Percentiles rank a stretch among this genome's conserved stretches.
Conservation (phyloP, 2,329 filamentous ascomycete species). For the Elsinoe fawcettii region DNA sequence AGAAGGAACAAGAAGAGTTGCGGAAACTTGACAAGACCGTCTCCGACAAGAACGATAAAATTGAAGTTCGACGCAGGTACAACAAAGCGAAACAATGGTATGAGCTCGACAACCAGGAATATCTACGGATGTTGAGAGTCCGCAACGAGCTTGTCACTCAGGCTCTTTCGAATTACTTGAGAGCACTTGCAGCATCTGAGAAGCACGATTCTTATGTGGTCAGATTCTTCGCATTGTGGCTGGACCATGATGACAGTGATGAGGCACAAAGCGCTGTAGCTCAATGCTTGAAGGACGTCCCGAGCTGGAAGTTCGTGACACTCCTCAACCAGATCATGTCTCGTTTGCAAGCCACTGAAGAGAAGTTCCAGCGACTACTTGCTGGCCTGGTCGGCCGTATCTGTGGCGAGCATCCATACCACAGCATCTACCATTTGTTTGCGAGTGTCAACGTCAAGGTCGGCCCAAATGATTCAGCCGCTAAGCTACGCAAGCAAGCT, state of each 20-base stretch:
- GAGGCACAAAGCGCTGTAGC: conserved; percentile 70
- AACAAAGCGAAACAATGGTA: conserved; percentile 79
- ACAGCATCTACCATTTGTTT: conserved; percentile 96
- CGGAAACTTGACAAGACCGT: conserved; percentile 46
- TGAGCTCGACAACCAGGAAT: conserved; percentile 80
- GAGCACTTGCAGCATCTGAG: conserved; percentile 76
- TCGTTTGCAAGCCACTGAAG: conserved; percentile 64
- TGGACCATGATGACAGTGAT: conserved; percentile 71
- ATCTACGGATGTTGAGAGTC: conserved; percentile 66
- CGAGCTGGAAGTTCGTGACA: conserved; percentile 83
- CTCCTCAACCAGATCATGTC: conserved; percentile 96
- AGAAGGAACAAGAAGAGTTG: conserved; percentile 68
- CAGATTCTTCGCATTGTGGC: conserved; percentile 88
- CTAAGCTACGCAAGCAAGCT: conserved; percentile 64
- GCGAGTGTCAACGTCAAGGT: conserved; percentile 59
- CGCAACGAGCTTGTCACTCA: conserved; percentile 77
- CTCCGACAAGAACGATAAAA: conserved; percentile 28
- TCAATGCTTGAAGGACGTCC: conserved; percentile 62
- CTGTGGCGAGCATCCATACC: conserved; percentile 87
- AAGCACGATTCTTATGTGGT: conserved; percentile 82
- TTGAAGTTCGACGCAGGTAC: conserved; percentile 37
- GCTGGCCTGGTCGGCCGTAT: conserved; percentile 70
- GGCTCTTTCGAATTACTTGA: conserved; percentile 86
- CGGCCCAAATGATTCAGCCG: conserved; percentile 61
- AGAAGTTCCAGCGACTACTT: conserved; percentile 68